Evolutionary conservation across 108 stramenopile species (phyloP), one percentile per base, ranked within the genome.

Genomic region (Nannochloropsis gaditana): DNA sequence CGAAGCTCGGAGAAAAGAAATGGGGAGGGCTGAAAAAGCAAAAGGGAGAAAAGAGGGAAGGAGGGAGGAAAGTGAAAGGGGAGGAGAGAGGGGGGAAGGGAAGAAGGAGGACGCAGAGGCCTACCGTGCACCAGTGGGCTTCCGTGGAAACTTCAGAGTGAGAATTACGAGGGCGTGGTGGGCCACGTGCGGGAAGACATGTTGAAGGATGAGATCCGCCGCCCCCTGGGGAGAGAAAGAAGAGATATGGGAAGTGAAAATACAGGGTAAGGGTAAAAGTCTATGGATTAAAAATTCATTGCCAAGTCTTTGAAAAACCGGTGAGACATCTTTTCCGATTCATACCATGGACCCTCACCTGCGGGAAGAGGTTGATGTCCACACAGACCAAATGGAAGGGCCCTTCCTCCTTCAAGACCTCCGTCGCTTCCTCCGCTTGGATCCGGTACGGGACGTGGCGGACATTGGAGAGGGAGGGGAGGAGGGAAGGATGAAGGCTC

Each of bases 351-450:
- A 15, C 59, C 59, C 59, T 73, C 59, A 73, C 59, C 59, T 73
- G 59, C 8, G 59, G 59, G 6, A 73, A 73, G 19, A 73, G 6
- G n/a, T 73, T 73, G 19, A 73, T n/a, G 8, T 73, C 59, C 8
- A 73, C 59, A 8, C 59, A 73, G 59, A 73, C 59, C 4, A 73
- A n/a, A n/a, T 73, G 59, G 59, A 73, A 73, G 8, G 59, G 59
- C 59, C 59, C 59, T 73, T 73, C 59, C 59, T 73, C 59, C 59
- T 73, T 73, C 59, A 73, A 73, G 59, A 73, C 59, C n/a, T 73
- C 59, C 59, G 19, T 73, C 59, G 59, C 6, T 73, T 73, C 59
- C 59, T 73, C 59, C 59, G 59, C 59, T n/a, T 73, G 59, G 59
- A 73, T n/a, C 59, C 59, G 59, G 2, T 73, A n/a, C 59, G n/a